Percentiles rank a stretch among this genome's conserved stretches.
Conservation (phyloP, 2,329 filamentous ascomycete species). For the Grosmannia clavigera region DNA sequence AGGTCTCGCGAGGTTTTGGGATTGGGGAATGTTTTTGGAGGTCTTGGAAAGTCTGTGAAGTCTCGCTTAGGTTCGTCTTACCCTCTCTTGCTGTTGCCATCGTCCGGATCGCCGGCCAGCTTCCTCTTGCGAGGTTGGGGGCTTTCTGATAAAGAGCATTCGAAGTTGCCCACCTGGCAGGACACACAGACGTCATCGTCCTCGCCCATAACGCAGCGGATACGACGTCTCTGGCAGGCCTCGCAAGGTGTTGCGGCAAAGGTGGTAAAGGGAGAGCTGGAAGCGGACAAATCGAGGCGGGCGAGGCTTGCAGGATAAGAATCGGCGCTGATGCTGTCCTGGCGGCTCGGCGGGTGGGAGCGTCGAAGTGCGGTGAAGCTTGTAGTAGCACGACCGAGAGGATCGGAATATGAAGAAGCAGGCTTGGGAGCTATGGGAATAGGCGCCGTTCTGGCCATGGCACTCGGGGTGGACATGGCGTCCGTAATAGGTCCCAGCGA, state of each 20-base stretch:
- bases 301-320: slow-evolving; percentile 37
- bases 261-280: slow-evolving; percentile 29
- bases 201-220: slow-evolving; percentile 62
- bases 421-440: slow-evolving; percentile 55
- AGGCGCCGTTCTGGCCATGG: slow-evolving; percentile 48
- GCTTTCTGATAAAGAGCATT: slow-evolving; percentile 68
- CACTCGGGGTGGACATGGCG: slow-evolving; percentile 40
- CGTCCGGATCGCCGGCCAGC: slow-evolving; percentile 51
- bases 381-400: slow-evolving; percentile 3
- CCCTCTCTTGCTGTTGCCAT: slow-evolving; percentile 56
- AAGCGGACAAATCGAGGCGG: slow-evolving; percentile 40
- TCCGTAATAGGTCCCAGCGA: slow-evolving; percentile 12
- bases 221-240: slow-evolving; percentile 60
- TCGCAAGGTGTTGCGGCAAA: slow-evolving; percentile 49
- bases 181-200: slow-evolving; percentile 65
- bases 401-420: slow-evolving; percentile 24
- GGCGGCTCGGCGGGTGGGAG: slow-evolving; percentile 28
- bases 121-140: slow-evolving; percentile 72
- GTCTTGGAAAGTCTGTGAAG: background rate
- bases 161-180: slow-evolving; percentile 65
- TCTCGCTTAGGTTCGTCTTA: slow-evolving; percentile 19
- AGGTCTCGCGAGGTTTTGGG: background rate
- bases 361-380: slow-evolving; percentile 9
- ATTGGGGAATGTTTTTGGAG: background rate
- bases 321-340: slow-evolving; percentile 35